A percentile compares a stretch with the other conserved stretches of the same genome.
These are phyloP conservation scores for Calocybe indica DNA, from an alignment of 768 basidiomycete species.

Conservation along the genomic window DNA sequence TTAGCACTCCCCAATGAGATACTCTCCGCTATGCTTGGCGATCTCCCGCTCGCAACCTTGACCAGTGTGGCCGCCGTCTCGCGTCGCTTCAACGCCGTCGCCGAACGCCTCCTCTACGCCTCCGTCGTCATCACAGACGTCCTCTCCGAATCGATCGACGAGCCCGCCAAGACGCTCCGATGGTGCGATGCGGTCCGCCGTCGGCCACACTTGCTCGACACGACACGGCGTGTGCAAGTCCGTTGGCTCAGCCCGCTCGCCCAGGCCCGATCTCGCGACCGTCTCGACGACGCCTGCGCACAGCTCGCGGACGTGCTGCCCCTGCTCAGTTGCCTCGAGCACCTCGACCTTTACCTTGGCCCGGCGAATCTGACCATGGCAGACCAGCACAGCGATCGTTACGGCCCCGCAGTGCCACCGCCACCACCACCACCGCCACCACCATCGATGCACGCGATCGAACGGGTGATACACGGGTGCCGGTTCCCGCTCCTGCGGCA, in stretches of 20 bases:
- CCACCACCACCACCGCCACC: conserved; percentile 1
- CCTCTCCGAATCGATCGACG: conserved; percentile 33
- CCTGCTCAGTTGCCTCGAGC: conserved; percentile 37
- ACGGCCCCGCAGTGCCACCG: conserved; percentile 7
- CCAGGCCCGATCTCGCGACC: conserved; percentile 14
- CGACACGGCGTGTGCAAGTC: conserved; percentile 41
- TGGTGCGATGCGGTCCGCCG: conserved; percentile 49
- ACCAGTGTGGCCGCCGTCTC: conserved; percentile 38
- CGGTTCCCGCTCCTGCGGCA: conserved; percentile 34
- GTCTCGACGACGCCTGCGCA: conserved; percentile 33
- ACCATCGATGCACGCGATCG: conserved; percentile 35
- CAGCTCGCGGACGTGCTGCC: conserved; percentile 31
- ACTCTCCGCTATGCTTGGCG: conserved; percentile 40
- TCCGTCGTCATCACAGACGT: conserved; percentile 42
- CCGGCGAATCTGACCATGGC: conserved; percentile 29
- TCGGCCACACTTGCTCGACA: conserved; percentile 39
- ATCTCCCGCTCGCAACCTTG: conserved; percentile 31
- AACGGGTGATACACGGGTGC: conserved; percentile 32
- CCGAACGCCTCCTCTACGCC: conserved; percentile 55
- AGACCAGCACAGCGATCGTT: conserved; percentile 5
- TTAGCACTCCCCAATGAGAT: conserved; percentile 51
- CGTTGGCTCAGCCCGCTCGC: conserved; percentile 45
- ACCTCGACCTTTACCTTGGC: conserved; percentile 49
- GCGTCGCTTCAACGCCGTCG: conserved; percentile 42
- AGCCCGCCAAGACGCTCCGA: conserved; percentile 35